These are phyloP conservation scores for Lodderomyces pseudojiufengensis DNA, from an alignment of 1,139 yeast species.

Conservation along the genomic window DNA sequence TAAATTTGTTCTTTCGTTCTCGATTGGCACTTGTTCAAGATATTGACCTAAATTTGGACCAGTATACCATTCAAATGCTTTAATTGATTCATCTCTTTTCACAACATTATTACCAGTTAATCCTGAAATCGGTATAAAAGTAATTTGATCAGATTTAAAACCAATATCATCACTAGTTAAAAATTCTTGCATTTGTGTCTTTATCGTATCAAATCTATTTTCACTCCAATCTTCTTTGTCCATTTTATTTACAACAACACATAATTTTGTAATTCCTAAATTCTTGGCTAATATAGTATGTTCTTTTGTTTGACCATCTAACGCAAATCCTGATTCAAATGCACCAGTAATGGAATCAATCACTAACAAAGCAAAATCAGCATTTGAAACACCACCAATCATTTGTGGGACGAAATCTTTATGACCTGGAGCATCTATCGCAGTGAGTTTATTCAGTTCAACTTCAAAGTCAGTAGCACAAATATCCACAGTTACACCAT, in stretches of 20 bases:
- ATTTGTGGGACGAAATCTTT: slow-evolving; percentile 51
- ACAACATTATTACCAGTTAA: slow-evolving; percentile 79
- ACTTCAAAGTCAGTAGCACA: slow-evolving; percentile 85
- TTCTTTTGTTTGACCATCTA: slow-evolving; percentile 93
- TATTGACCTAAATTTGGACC: slow-evolving; percentile 64
- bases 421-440: slow-evolving; percentile 88
- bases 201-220: slow-evolving; percentile 61
- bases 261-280: slow-evolving; percentile 70
- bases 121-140: slow-evolving; percentile 84
- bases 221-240: slow-evolving; percentile 73
- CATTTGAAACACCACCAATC: slow-evolving; percentile 53
- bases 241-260: slow-evolving; percentile 86
- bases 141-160: slow-evolving; percentile 45
- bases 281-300: slow-evolving; percentile 82
- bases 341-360: slow-evolving; percentile 81
- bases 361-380: slow-evolving; percentile 69
- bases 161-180: slow-evolving; percentile 58
- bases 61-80: slow-evolving; percentile 53
- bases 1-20: slow-evolving; percentile 19
- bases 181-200: slow-evolving; percentile 54
- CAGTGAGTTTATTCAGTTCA: slow-evolving; percentile 59
- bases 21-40: slow-evolving; percentile 38
- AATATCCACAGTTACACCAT: slow-evolving; percentile 94
- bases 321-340: slow-evolving; percentile 81
- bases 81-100: slow-evolving; percentile 27